Percentiles rank a stretch among this genome's conserved stretches.
Conservation (phyloP, 1,284 basidiomycete genomes). For the Pseudozyma hubeiensis region DNA sequence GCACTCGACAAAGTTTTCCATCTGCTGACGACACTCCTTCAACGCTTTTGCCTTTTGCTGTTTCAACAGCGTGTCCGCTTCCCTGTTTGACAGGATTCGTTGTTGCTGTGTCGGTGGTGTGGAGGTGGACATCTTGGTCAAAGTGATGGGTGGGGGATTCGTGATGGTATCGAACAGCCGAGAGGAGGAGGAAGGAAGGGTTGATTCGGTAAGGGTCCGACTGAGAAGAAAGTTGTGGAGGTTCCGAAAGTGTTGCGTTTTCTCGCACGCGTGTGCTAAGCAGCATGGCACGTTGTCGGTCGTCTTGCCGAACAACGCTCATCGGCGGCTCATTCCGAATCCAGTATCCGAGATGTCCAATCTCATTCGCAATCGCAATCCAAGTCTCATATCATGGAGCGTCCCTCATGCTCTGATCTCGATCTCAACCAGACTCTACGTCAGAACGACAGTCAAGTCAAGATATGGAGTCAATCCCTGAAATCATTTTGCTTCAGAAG, state of each 20-base stretch:
- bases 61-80: conserved; percentile 40
- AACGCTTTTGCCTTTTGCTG: conserved; percentile 43
- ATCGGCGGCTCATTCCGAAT: no score
- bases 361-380: no score
- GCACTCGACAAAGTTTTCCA: conserved; percentile 45
- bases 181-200: background rate
- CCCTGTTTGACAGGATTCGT: conserved; percentile 41
- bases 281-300: no score
- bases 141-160: background rate
- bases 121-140: conserved; percentile 9
- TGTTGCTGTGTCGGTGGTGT: conserved; percentile 5
- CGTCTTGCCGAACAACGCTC: no score
- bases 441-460: background rate
- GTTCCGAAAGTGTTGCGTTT: no score
- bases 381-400: no score
- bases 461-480: conserved; percentile 45
- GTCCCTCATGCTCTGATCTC: no score
- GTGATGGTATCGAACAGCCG: background rate
- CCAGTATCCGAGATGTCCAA: no score
- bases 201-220: no score
- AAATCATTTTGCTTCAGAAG: conserved; percentile 36
- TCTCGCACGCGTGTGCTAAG: no score
- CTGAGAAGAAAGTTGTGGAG: no score
- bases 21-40: conserved; percentile 30
- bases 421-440: no score